Evolutionary conservation across 306 rosid species (phyloP).

Genomic region (Sophora flavescens): DNA sequence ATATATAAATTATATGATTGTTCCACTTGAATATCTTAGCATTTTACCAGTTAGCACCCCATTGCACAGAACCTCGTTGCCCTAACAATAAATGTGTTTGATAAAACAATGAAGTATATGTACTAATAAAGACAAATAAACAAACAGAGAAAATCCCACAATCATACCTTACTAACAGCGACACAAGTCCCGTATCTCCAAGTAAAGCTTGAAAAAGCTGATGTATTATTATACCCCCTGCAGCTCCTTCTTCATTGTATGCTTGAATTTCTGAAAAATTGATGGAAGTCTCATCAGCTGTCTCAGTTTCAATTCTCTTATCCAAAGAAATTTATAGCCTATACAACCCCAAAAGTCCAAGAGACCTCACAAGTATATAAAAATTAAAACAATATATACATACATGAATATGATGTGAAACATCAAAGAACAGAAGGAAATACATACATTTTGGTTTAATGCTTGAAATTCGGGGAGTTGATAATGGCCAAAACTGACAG

Average conservation of each 20-base stretch:
- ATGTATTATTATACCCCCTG: slow-evolving; percentile 94
- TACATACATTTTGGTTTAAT: slow-evolving; percentile 79
- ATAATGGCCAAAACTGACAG: slow-evolving; percentile 87
- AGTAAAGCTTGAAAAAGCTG: slow-evolving; percentile 91
- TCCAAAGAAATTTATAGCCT: background rate
- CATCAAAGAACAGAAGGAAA: slow-evolving; percentile 38
- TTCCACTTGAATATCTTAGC: slow-evolving; percentile 26
- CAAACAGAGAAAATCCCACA: slow-evolving; percentile 33
- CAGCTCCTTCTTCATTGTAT: slow-evolving; percentile 96
- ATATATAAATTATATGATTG: background rate
- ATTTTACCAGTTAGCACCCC: slow-evolving; percentile 21
- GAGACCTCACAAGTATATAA: background rate
- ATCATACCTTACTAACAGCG: slow-evolving; percentile 79
- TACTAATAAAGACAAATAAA: slow-evolving; percentile 11
- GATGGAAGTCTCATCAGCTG: slow-evolving; percentile 34
- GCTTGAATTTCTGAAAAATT: slow-evolving; percentile 85
- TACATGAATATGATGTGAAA: too few relatives aligned
- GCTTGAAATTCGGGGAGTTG: slow-evolving; percentile 87
- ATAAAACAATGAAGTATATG: too few relatives aligned
- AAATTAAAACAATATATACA: background rate
- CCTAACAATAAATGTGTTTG: slow-evolving; percentile 4
- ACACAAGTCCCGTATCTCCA: slow-evolving; percentile 96
- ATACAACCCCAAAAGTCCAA: background rate
- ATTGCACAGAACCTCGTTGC: slow-evolving; percentile 20
- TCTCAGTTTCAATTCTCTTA: background rate